A percentile compares a stretch with the other conserved stretches of the same genome.
These are phyloP conservation scores for Ustilago crameri DNA, from an alignment of 1,284 basidiomycete genomes.

Conservation along the genomic window DNA sequence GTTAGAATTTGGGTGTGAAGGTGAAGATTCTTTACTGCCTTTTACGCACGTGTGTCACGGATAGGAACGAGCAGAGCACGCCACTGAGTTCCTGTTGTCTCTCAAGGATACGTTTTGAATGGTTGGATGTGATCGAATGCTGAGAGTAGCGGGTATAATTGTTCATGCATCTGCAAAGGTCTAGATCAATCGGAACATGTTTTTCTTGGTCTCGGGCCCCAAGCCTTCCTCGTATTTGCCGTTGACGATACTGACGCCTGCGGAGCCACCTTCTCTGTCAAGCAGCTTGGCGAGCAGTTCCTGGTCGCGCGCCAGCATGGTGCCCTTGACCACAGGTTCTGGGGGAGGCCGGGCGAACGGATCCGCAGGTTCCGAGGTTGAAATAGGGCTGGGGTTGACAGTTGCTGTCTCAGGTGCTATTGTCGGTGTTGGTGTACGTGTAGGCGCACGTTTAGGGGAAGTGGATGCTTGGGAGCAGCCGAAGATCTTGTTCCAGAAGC, in stretches of 20 bases:
- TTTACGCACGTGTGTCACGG: no score
- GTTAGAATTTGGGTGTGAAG: no score
- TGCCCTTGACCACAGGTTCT: conserved; percentile 3
- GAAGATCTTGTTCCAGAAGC: not conserved
- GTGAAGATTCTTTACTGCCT: no score
- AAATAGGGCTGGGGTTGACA: not conserved
- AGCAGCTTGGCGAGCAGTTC: conserved; percentile 45
- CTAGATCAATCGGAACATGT: conserved; percentile 57
- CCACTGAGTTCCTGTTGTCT: no score
- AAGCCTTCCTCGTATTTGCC: conserved; percentile 50
- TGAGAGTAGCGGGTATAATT: no score
- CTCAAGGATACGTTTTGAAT: no score
- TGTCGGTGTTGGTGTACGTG: no score
- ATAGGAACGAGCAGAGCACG: no score
- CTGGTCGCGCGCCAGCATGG: conserved; percentile 43
- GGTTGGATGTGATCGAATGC: no score
- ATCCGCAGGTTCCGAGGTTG: not conserved
- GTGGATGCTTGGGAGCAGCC: not conserved
- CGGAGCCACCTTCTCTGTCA: conserved; percentile 46
- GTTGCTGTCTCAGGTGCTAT: not conserved
- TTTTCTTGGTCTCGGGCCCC: conserved; percentile 52
- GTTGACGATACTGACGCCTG: conserved; percentile 44
- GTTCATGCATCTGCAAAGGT: no score
- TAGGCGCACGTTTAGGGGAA: no score
- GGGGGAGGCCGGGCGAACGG: not conserved